These are phyloP conservation scores for Metschnikowia amazonensis DNA, from an alignment of 805 yeast genomes.

Conservation along the genomic window DNA sequence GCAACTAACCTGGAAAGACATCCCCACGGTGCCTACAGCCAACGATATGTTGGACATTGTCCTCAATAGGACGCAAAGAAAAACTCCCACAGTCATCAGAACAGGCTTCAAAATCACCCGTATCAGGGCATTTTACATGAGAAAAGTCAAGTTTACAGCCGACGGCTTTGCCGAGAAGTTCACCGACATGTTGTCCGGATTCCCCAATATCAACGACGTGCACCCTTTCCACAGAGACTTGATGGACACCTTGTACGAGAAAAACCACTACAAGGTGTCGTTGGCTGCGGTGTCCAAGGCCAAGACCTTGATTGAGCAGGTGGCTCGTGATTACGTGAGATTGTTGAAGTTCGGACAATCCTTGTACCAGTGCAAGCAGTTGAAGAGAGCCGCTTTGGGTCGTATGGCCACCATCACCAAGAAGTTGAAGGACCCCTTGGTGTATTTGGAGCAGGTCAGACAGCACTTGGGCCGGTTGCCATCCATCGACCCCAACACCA, in stretches of 20 bases:
- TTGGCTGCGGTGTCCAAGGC: slow-evolving; percentile 93
- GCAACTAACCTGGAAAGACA: slow-evolving; percentile 99
- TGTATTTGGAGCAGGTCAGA: slow-evolving; percentile 95
- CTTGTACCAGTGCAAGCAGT: slow-evolving; percentile 95
- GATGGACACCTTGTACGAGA: slow-evolving; percentile 96
- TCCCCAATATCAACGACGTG: slow-evolving; percentile 94
- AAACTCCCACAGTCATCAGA: slow-evolving; percentile 98
- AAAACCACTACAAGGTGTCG: slow-evolving; percentile 96
- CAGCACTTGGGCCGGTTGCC: slow-evolving; percentile 99
- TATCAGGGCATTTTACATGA: slow-evolving; percentile 95
- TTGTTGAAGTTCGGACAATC: slow-evolving; percentile 96
- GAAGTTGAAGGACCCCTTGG: slow-evolving; percentile 89
- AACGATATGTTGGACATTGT: slow-evolving; percentile 95
- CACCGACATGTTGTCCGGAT: slow-evolving; percentile 76
- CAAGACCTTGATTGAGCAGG: slow-evolving; percentile 91
- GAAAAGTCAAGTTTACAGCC: slow-evolving; percentile 93
- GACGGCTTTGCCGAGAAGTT: slow-evolving; percentile 95
- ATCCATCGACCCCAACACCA: slow-evolving; percentile 95
- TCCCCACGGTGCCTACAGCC: slow-evolving; percentile 88
- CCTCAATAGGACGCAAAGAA: slow-evolving; percentile 95
- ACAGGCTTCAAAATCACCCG: slow-evolving; percentile 95
- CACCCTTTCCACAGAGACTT: slow-evolving; percentile 98
- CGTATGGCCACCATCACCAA: slow-evolving; percentile 98
- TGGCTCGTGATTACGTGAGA: slow-evolving; percentile 90
- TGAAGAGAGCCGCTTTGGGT: slow-evolving; percentile 97